Conservation (phyloP, 164 flowering plant genomes). For the Kingdonia uniflora region DNA sequence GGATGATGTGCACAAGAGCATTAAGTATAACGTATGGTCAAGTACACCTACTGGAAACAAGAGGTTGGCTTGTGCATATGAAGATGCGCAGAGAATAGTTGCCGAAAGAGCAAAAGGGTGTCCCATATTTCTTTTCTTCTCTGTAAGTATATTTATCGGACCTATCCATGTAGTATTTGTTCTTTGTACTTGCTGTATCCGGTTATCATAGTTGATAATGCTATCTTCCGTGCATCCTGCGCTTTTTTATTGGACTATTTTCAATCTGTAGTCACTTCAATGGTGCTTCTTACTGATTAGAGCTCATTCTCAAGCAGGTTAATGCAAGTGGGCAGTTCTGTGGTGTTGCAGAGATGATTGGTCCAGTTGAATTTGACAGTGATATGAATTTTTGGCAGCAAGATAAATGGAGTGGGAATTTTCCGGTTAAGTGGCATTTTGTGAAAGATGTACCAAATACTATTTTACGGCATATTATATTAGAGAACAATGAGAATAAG, state of each 20-base stretch:
- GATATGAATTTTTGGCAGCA: conserved; percentile 98
- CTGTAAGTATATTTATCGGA: conserved; percentile 39
- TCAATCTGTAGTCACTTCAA: not conserved
- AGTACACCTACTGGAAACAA: conserved; percentile 94
- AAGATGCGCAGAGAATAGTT: conserved; percentile 51
- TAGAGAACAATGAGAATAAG: conserved; percentile 89
- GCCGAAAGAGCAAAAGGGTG: conserved; percentile 43
- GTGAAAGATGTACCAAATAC: conserved; percentile 81
- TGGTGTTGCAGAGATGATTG: conserved; percentile 94
- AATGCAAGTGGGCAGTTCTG: conserved; percentile 96
- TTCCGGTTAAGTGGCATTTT: conserved; percentile 88
- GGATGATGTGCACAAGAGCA: conserved; percentile 94
- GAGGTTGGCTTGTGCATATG: conserved; percentile 63
- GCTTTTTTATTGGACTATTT: not conserved
- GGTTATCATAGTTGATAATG: not conserved
- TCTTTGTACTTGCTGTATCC: not conserved
- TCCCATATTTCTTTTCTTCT: conserved; percentile 80
- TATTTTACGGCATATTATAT: conserved; percentile 60
- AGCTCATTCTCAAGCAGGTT: conserved; percentile 33
- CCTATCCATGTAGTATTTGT: not conserved
- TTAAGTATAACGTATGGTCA: conserved; percentile 88
- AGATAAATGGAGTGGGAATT: conserved; percentile 93
- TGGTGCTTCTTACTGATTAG: conserved; percentile 1
- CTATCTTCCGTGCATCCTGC: not conserved
- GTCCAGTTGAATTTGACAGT: conserved; percentile 63